Evolutionary conservation across 306 rosid species (phyloP), one percentile per base, ranked within the genome.

Genomic region (Hylodesmum podocarpum): DNA sequence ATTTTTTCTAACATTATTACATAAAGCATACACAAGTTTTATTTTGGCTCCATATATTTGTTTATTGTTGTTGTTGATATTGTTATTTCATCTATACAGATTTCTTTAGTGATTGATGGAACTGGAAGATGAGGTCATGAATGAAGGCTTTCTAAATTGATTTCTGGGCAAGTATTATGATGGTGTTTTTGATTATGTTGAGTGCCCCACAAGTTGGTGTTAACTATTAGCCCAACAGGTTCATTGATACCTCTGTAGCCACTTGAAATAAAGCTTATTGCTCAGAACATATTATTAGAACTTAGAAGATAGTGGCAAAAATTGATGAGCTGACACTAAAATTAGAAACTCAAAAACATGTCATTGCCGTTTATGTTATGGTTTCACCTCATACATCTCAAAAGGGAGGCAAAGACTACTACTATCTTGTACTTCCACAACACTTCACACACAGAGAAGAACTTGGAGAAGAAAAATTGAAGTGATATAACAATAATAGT

Each of bases 331-430:
- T 43, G 25, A 61, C 53, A 65, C 28, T 81, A 71, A 72, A 66
- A 54, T 24, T 66, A 80, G 70, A 82, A 82, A 83, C 73, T 76
- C 80, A 76, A 75, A 75, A 70, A 74, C 76, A 79, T 77, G 87
- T 79, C 85, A 81, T 86, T 89, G 64, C 72, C 78, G 72, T 67
- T 79, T 33, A 75, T 78, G 53, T 79, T 31, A 72, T 73, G 47
- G 70, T 76, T 75, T 83, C 70, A 85, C 78, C 84, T 82, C 89
- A 81, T 65, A 81, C 78, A 72, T 61, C 79, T 57, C 15, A 61
- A 81, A 81, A 81, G 72, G 37, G 47, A 77, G 78, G 82, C 73
- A 59, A 83, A 70, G 47, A 43, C 77, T 73, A 74, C 22, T 40
- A 53, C 25, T 73, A 76, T 22, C 49, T 49, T 65, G 68, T 65